Percentiles rank a stretch among this genome's conserved stretches.
phyloP scores from a whole-genome alignment of 345 rosid genomes.

The Excoecaria agallocha region DNA sequence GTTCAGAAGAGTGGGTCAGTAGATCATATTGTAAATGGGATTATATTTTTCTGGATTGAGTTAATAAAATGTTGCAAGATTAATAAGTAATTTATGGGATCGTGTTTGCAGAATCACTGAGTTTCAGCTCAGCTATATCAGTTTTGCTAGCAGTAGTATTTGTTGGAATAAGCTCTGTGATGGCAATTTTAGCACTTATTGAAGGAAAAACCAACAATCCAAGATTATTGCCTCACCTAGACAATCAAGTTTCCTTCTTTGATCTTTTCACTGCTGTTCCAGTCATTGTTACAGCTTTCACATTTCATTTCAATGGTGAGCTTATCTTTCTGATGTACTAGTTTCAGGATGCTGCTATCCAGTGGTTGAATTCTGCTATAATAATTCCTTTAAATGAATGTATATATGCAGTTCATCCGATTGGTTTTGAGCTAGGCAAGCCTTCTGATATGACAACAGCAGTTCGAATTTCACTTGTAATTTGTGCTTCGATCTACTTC shows the following conservation, averaged over 20 bases:
- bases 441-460: slow-evolving; percentile 64
- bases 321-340: neutral
- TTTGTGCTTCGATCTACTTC: slow-evolving; percentile 64
- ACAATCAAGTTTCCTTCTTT: slow-evolving; percentile 49
- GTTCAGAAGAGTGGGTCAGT: slow-evolving; percentile 58
- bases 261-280: slow-evolving; percentile 88
- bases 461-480: slow-evolving; percentile 49
- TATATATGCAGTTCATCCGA: slow-evolving; percentile 67
- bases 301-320: slow-evolving; percentile 87
- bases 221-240: slow-evolving; percentile 57
- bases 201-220: slow-evolving; percentile 64
- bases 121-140: slow-evolving; percentile 58
- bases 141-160: slow-evolving; percentile 72
- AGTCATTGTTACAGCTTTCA: slow-evolving; percentile 85
- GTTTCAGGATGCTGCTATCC: neutral
- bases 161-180: slow-evolving; percentile 58
- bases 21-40: neutral
- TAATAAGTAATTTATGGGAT: neutral
- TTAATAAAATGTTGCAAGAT: neutral
- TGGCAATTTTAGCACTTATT: slow-evolving; percentile 59
- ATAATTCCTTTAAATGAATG: neutral
- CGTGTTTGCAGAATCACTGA: slow-evolving; percentile 51
- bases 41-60: neutral
- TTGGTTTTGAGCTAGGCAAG: slow-evolving; percentile 59
- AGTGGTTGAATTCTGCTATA: neutral